phyloP scores from a whole-genome alignment of 371 early-diverging fungal genomes.

The Lichtheimia ramosa region DNA sequence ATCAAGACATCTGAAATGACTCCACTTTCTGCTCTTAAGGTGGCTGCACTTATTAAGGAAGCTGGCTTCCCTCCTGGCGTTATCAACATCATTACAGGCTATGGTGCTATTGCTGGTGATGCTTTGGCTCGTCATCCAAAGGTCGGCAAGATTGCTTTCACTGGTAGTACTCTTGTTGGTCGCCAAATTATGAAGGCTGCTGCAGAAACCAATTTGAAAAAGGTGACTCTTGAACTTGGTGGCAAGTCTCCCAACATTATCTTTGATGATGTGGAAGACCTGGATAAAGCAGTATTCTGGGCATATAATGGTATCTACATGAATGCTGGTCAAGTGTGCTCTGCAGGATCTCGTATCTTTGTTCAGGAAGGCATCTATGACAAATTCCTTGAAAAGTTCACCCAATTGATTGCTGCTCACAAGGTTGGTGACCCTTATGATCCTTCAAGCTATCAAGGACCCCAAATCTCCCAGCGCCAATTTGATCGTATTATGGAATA shows the following conservation, averaged over 20 bases:
- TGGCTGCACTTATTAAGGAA: conserved; percentile 48
- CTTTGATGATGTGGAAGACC: conserved; percentile 81
- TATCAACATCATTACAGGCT: conserved; percentile 68
- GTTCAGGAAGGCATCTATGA: conserved; percentile 80
- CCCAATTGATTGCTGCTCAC: conserved; percentile 50
- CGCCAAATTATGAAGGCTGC: conserved; percentile 53
- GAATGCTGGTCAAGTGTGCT: conserved; percentile 85
- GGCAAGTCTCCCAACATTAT: conserved; percentile 91
- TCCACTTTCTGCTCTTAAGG: conserved; percentile 48
- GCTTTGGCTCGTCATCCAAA: conserved; percentile 34
- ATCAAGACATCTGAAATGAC: conserved; percentile 87
- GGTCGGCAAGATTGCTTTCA: conserved; percentile 65
- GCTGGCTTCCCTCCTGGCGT: conserved; percentile 67
- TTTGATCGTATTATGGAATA: conserved; percentile 67
- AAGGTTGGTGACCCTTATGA: conserved; percentile 65
- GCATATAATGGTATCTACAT: conserved; percentile 72
- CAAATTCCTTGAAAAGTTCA: conserved; percentile 66
- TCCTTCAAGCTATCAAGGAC: conserved; percentile 64
- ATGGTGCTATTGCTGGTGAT: conserved; percentile 39
- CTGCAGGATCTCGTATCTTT: conserved; percentile 83
- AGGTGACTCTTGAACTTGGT: conserved; percentile 78
- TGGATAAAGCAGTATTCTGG: conserved; percentile 76
- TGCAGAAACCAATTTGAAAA: conserved; percentile 74
- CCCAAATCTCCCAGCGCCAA: conserved; percentile 75
- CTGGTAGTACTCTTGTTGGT: conserved; percentile 63